Evolutionary conservation across 192 early-diverging fungal species (phyloP).

Genomic region (Linnemannia hyalina): DNA sequence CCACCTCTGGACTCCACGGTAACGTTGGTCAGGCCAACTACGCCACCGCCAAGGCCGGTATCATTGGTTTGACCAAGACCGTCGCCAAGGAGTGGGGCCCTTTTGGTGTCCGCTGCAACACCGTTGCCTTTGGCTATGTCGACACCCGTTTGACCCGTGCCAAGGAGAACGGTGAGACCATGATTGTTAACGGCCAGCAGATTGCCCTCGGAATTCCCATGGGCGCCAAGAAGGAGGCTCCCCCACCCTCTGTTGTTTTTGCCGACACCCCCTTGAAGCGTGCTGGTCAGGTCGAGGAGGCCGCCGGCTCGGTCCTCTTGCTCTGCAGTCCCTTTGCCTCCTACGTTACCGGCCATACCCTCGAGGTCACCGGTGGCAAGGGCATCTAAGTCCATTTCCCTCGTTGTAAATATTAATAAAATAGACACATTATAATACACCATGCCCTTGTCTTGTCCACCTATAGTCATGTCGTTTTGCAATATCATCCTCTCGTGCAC

Average conservation of each 20-base stretch:
- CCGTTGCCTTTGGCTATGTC: slow-evolving; percentile 72
- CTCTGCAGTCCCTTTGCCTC: slow-evolving; percentile 66
- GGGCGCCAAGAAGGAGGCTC: slow-evolving; percentile 49
- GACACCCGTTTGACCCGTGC: slow-evolving; percentile 73
- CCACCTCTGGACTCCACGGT: slow-evolving; percentile 86
- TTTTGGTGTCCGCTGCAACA: slow-evolving; percentile 69
- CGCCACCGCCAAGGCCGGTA: slow-evolving; percentile 90
- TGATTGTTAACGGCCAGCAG: slow-evolving; percentile 71
- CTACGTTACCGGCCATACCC: slow-evolving; percentile 68
- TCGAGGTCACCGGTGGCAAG: slow-evolving; percentile 71
- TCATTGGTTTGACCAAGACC: slow-evolving; percentile 91
- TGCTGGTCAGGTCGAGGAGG: slow-evolving; percentile 68
- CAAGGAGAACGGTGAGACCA: slow-evolving; percentile 69
- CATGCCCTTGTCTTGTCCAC: no score
- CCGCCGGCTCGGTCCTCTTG: slow-evolving; percentile 67
- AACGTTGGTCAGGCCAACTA: slow-evolving; percentile 95
- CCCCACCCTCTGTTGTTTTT: slow-evolving; percentile 39
- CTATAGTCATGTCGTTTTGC: no score
- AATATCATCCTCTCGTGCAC: not conserved
- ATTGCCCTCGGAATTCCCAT: slow-evolving; percentile 68
- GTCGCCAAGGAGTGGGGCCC: slow-evolving; percentile 80
- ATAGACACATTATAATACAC: not conserved
- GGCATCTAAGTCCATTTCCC: slow-evolving; percentile 56
- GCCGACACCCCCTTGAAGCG: slow-evolving; percentile 66
- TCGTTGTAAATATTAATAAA: not conserved